Conservation (phyloP, 768 basidiomycete species). For the Trametes elegans region DNA sequence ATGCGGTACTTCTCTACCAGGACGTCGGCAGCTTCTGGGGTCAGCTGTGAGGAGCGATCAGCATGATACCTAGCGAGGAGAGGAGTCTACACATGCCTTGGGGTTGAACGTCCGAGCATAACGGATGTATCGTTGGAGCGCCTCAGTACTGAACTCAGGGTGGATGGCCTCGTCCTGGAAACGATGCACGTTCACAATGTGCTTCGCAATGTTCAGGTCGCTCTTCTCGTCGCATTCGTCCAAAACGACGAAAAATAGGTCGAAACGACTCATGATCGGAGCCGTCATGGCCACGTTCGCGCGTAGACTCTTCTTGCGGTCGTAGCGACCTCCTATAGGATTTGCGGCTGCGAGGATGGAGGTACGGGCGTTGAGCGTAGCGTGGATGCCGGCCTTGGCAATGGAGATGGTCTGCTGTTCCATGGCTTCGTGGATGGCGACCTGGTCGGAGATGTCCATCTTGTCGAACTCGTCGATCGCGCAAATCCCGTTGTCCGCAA, state of each 20-base stretch:
- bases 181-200: constrained; percentile 97
- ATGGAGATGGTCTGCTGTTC: constrained; percentile 99
- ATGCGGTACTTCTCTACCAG: constrained; percentile 94
- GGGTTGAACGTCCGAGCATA: constrained; percentile 98
- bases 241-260: constrained; percentile 96
- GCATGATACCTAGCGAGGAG: not conserved
- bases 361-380: constrained; percentile 95
- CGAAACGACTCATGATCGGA: constrained; percentile 98
- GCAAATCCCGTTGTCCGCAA: constrained; percentile 99
- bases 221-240: constrained; percentile 95
- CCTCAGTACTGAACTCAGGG: constrained; percentile 97
- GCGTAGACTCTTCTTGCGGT: constrained; percentile 87
- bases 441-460: constrained; percentile 98
- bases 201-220: constrained; percentile 90
- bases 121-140: constrained; percentile 93
- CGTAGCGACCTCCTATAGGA: constrained; percentile 95
- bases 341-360: constrained; percentile 98
- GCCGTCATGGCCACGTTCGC: constrained; percentile 97
- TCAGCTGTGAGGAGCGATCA: constrained; percentile 54
- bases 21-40: constrained; percentile 87
- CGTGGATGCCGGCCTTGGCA: constrained; percentile 98
- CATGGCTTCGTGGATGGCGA: constrained; percentile 99
- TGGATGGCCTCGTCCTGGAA: constrained; percentile 93
- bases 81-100: constrained; percentile 55
- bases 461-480: constrained; percentile 99